These are phyloP conservation scores for Amanita pallidorosea DNA, from an alignment of 768 basidiomycete species.

Conservation along the genomic window DNA sequence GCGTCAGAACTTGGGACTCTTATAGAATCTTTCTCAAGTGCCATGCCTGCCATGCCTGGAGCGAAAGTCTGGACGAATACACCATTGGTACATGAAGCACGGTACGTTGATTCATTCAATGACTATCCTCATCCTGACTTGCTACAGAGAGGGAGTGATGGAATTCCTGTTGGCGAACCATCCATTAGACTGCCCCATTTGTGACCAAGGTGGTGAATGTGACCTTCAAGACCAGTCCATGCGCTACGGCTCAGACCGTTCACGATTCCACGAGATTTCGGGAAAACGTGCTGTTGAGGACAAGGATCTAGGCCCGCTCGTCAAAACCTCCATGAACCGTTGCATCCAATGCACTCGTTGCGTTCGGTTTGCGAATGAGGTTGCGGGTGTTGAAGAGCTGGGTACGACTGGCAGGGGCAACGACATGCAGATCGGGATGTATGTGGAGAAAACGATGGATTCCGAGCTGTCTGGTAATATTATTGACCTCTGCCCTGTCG, in stretches of 20 bases:
- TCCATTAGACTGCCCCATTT: constrained; percentile 96
- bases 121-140: constrained; percentile 4
- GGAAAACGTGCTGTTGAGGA: constrained; percentile 98
- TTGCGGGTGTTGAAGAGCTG: constrained; percentile 95
- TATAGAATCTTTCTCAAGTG: constrained; percentile 31
- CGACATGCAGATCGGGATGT: constrained; percentile 97
- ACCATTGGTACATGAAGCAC: constrained; percentile 81
- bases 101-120: constrained; percentile 26
- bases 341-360: constrained; percentile 99
- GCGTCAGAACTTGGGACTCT: neutral
- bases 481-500: constrained; percentile 95
- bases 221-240: constrained; percentile 99
- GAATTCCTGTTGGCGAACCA: constrained; percentile 97
- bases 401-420: constrained; percentile 97
- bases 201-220: constrained; percentile 98
- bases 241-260: constrained; percentile 96
- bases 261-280: constrained; percentile 95
- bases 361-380: constrained; percentile 98
- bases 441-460: constrained; percentile 95
- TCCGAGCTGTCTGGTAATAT: constrained; percentile 97
- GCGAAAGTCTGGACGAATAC: constrained; percentile 90
- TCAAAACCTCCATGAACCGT: constrained; percentile 98
- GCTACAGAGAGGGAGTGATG: constrained; percentile 88
- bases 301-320: constrained; percentile 95
- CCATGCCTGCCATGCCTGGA: constrained; percentile 97